These are phyloP conservation scores for Alternaria metachromatica DNA, from an alignment of 2,329 filamentous ascomycete genomes.

Conservation along the genomic window DNA sequence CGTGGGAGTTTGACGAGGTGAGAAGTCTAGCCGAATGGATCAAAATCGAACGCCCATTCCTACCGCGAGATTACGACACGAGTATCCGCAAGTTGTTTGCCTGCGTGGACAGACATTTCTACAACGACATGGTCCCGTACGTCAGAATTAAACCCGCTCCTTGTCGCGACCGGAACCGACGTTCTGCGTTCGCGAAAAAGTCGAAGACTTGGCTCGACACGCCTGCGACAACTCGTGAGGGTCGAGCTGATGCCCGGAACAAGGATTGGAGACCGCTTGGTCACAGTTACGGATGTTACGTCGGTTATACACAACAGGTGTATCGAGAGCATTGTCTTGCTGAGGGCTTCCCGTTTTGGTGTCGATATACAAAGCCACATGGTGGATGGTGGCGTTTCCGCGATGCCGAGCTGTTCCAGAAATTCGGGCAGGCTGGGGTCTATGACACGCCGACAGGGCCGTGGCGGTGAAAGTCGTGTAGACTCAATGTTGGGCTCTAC, in stretches of 20 bases:
- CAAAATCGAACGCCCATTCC: not conserved
- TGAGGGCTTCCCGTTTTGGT: not conserved
- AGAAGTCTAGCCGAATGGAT: slow-evolving; percentile 4
- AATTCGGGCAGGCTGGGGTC: not conserved
- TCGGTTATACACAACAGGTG: not conserved
- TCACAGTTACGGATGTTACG: not conserved
- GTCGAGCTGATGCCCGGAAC: not conserved
- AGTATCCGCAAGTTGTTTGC: not conserved
- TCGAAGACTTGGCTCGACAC: not conserved
- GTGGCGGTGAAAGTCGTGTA: not conserved
- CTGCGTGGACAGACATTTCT: not conserved
- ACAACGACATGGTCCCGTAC: slow-evolving; percentile 1
- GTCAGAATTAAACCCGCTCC: not conserved
- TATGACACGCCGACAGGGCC: not conserved
- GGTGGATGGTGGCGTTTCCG: not conserved
- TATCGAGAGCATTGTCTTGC: not conserved
- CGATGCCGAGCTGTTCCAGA: not conserved
- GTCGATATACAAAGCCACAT: not conserved
- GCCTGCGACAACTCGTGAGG: not conserved
- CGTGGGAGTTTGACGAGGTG: slow-evolving; percentile 3
- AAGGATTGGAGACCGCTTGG: not conserved
- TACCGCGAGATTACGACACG: not conserved
- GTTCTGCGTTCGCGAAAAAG: not conserved
- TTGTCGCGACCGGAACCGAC: not conserved
- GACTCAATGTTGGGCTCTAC: not conserved